A percentile compares a stretch with the other conserved stretches of the same genome.
phyloP scores from a whole-genome alignment of 23 red algal genomes.

The Pyropia haitanensis region DNA sequence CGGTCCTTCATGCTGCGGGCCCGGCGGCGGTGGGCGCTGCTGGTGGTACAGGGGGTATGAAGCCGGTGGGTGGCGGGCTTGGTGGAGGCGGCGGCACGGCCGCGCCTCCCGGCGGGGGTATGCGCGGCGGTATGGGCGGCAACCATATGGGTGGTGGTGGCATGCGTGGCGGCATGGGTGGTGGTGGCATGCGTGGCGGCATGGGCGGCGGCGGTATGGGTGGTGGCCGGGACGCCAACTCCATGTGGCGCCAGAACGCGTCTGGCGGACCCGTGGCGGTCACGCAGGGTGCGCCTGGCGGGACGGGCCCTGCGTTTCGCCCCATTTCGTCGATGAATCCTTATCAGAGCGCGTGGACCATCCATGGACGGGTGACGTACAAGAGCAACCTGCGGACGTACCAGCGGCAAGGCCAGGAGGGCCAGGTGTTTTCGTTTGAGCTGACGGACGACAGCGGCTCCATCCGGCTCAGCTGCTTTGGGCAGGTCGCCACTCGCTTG shows the following conservation, averaged over 20 bases:
- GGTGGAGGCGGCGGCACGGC: too few species aligned
- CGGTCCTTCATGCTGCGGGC: too few species aligned
- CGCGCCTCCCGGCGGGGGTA: too few species aligned
- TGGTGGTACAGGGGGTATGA: too few species aligned
- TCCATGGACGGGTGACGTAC: slow-evolving; percentile 74
- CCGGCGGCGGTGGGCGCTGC: too few species aligned
- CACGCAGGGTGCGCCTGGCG: slow-evolving; percentile 6
- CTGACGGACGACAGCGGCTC: slow-evolving; percentile 72
- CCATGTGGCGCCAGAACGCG: neutral
- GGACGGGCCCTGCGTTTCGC: slow-evolving; percentile 21
- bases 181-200: neutral
- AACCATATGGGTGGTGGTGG: neutral
- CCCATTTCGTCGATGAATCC: slow-evolving; percentile 81
- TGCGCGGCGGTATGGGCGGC: too few species aligned
- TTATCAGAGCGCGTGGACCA: slow-evolving; percentile 85
- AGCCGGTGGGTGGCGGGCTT: too few species aligned
- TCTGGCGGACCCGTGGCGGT: neutral
- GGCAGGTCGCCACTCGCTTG: slow-evolving; percentile 29
- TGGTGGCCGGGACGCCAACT: neutral
- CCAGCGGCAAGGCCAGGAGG: slow-evolving; percentile 68
- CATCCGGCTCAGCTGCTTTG: slow-evolving; percentile 81
- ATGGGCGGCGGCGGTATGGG: neutral
- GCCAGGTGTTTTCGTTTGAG: slow-evolving; percentile 89
- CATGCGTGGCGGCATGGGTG: neutral
- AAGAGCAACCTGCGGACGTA: slow-evolving; percentile 79